phyloP scores from a whole-genome alignment of 1,139 yeast species.

The Suhomyces bokatorum region DNA sequence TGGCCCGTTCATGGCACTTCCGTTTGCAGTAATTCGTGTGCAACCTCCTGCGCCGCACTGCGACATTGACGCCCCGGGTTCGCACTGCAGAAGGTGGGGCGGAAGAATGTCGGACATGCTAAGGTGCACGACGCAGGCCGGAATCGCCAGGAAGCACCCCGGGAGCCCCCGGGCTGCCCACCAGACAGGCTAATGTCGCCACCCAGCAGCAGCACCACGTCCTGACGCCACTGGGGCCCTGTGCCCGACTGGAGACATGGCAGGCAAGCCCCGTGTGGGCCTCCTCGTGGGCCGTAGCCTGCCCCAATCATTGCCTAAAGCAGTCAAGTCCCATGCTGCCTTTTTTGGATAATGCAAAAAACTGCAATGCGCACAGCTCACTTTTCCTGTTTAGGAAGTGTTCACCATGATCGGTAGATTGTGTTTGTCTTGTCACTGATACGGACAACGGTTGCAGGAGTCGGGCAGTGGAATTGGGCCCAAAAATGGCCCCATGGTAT shows the following conservation, averaged over 20 bases:
- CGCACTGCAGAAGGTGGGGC: background rate
- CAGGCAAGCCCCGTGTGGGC: background rate
- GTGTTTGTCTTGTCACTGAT: constrained; percentile 1
- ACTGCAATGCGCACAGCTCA: constrained; percentile 10
- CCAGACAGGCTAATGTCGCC: no score
- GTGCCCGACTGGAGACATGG: no score
- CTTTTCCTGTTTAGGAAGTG: constrained; percentile 13
- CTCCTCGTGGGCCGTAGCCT: background rate
- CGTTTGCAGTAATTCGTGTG: constrained; percentile 7
- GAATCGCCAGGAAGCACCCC: background rate
- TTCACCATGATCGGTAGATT: constrained; percentile 2
- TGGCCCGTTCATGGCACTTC: background rate
- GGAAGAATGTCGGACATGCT: background rate
- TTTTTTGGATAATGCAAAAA: constrained; percentile 6
- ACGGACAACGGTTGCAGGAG: constrained; percentile 3
- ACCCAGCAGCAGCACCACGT: no score
- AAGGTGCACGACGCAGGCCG: background rate
- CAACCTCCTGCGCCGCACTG: background rate
- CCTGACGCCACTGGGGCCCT: no score
- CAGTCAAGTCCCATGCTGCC: constrained; percentile 7
- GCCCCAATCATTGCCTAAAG: constrained; percentile 7
- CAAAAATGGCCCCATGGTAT: constrained; percentile 1
- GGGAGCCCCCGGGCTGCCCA: no score
- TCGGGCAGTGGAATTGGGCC: background rate
- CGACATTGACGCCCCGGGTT: background rate